Percentiles rank a stretch among this genome's conserved stretches.
Conservation (phyloP, 2,329 filamentous ascomycete species). For the Juglanconis juglandina region DNA sequence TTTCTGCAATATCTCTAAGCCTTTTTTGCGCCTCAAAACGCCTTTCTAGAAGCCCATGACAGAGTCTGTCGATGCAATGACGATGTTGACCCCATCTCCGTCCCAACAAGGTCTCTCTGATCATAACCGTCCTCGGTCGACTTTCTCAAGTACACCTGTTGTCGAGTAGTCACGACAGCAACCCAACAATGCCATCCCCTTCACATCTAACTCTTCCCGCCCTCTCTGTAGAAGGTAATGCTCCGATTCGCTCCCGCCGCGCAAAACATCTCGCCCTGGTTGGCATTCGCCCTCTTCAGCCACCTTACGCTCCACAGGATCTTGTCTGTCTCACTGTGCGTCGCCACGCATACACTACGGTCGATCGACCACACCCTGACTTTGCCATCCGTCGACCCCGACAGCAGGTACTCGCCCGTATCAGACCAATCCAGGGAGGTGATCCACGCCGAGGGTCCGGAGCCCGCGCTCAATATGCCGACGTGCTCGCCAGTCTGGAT, state of each 20-base stretch:
- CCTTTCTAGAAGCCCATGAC: background rate
- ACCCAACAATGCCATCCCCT: background rate
- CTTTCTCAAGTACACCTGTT: too few species aligned
- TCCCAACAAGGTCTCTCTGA: too few species aligned
- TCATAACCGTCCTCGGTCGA: too few species aligned
- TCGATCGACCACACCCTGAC: slow-evolving; percentile 95
- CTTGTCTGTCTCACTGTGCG: slow-evolving; percentile 86
- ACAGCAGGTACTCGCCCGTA: slow-evolving; percentile 87
- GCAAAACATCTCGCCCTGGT: slow-evolving; percentile 68
- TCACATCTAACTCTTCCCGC: slow-evolving; percentile 30
- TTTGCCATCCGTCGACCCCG: slow-evolving; percentile 86
- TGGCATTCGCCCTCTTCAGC: slow-evolving; percentile 65
- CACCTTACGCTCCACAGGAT: slow-evolving; percentile 80
- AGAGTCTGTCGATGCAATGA: background rate
- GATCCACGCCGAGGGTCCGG: slow-evolving; percentile 82
- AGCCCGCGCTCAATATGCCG: slow-evolving; percentile 60
- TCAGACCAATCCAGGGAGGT: slow-evolving; percentile 89
- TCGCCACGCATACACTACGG: slow-evolving; percentile 78
- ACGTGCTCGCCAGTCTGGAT: slow-evolving; percentile 90
- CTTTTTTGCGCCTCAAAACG: background rate
- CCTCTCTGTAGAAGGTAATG: slow-evolving; percentile 80
- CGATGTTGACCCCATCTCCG: background rate
- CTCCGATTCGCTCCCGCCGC: slow-evolving; percentile 73
- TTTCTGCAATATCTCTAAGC: background rate
- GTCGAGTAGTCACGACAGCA: too few species aligned